These are phyloP conservation scores for Trametes cinnabarina DNA, from an alignment of 768 basidiomycete species.

Conservation along the genomic window DNA sequence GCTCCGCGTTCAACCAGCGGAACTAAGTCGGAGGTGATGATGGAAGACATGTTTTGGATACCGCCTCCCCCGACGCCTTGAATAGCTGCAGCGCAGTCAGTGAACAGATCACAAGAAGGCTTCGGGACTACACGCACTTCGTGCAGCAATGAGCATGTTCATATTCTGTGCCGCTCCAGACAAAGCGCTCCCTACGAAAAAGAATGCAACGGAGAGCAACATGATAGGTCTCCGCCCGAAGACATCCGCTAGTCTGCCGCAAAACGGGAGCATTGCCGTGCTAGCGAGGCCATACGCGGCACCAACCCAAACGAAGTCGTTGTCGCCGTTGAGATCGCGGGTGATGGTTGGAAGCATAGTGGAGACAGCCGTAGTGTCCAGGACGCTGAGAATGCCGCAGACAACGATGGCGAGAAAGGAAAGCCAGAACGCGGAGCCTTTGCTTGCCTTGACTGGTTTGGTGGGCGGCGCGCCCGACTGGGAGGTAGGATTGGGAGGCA, in stretches of 20 bases:
- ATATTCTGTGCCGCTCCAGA: constrained; percentile 40
- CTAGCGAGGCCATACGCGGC: constrained; percentile 35
- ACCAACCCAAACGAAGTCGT: constrained; percentile 26
- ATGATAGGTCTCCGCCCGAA: constrained; percentile 22
- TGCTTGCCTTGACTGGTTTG: not conserved
- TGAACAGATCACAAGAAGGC: no score
- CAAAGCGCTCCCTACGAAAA: constrained; percentile 40
- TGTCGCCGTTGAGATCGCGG: constrained; percentile 15
- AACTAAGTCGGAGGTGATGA: constrained; percentile 24
- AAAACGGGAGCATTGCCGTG: constrained; percentile 35
- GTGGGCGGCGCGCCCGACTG: no score
- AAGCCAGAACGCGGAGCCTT: not conserved
- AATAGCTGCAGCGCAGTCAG: constrained; percentile 8
- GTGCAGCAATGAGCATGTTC: constrained; percentile 39
- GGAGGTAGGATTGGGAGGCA: no score
- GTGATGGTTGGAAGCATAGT: constrained; percentile 22
- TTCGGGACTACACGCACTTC: constrained; percentile 20
- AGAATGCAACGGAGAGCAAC: constrained; percentile 29
- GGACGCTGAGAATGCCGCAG: no score
- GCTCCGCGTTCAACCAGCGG: constrained; percentile 34
- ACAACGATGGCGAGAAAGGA: no score
- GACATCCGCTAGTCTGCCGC: constrained; percentile 25
- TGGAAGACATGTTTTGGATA: constrained; percentile 5
- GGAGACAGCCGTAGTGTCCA: constrained; percentile 13
- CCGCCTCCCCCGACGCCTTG: constrained; percentile 28